Evolutionary conservation across 768 basidiomycete species (phyloP).

Genomic region (Hypsizygus marmoreus): DNA sequence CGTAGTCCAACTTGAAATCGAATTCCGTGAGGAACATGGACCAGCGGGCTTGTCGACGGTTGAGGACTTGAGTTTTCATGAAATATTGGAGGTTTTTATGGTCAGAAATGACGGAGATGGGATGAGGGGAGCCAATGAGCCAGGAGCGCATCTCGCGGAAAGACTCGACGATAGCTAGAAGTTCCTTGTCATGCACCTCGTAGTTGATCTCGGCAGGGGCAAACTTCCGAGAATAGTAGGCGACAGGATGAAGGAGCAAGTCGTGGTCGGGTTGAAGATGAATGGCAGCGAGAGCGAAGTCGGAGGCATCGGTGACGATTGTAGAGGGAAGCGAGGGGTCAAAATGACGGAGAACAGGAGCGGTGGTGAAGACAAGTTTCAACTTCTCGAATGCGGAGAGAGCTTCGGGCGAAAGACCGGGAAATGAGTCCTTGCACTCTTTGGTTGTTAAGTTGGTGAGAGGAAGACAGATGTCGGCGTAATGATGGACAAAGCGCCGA

Average conservation of each 20-base stretch:
- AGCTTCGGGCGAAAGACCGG: background rate
- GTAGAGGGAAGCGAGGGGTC: slow-evolving; percentile 27
- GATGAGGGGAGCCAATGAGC: slow-evolving; percentile 27
- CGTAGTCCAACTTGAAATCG: slow-evolving; percentile 33
- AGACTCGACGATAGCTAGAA: slow-evolving; percentile 45
- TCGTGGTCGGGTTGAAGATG: slow-evolving; percentile 29
- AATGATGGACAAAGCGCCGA: slow-evolving; percentile 33
- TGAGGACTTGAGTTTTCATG: slow-evolving; percentile 38
- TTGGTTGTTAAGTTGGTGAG: slow-evolving; percentile 35
- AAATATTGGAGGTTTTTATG: slow-evolving; percentile 50
- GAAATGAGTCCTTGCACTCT: slow-evolving; percentile 15
- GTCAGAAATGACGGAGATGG: slow-evolving; percentile 28
- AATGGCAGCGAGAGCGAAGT: slow-evolving; percentile 33
- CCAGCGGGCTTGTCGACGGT: slow-evolving; percentile 49
- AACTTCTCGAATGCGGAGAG: slow-evolving; percentile 26
- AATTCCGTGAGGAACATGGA: slow-evolving; percentile 41
- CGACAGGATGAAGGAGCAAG: slow-evolving; percentile 39
- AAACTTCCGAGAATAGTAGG: slow-evolving; percentile 33
- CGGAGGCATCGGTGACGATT: slow-evolving; percentile 34
- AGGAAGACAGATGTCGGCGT: slow-evolving; percentile 35
- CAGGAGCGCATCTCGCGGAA: slow-evolving; percentile 35
- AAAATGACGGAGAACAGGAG: slow-evolving; percentile 34
- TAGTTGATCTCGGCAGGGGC: slow-evolving; percentile 48
- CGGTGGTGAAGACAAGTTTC: slow-evolving; percentile 26
- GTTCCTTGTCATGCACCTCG: slow-evolving; percentile 51